These are phyloP conservation scores for Solanum hybrid DNA, from an alignment of 305 asterid genomes.

Conservation along the genomic window DNA sequence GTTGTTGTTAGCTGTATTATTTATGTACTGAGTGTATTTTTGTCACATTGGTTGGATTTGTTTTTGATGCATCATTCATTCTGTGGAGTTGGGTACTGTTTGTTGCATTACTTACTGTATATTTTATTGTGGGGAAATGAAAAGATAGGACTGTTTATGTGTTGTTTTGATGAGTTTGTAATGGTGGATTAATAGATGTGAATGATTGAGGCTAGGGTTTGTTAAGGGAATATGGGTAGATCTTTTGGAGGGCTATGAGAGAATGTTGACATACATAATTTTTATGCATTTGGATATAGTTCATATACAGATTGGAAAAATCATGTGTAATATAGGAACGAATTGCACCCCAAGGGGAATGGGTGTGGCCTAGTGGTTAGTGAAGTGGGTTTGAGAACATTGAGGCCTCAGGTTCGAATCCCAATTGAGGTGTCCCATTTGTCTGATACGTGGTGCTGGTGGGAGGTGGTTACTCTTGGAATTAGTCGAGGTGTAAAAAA, in stretches of 20 bases:
- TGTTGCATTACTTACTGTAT: neutral
- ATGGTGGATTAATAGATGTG: neutral
- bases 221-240: neutral
- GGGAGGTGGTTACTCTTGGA: neutral
- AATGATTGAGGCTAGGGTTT: neutral
- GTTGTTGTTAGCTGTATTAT: neutral
- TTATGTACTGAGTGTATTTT: neutral
- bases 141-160: neutral
- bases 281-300: neutral
- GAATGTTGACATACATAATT: neutral
- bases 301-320: neutral
- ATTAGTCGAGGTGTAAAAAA: neutral
- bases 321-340: neutral
- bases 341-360: neutral
- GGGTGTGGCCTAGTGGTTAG: neutral
- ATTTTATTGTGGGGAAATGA: neutral
- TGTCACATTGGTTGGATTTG: constrained; percentile 7
- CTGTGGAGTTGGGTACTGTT: neutral
- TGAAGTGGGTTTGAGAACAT: neutral
- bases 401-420: neutral
- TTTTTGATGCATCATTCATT: neutral
- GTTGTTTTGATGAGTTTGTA: neutral
- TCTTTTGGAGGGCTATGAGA: neutral
- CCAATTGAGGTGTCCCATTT: neutral
- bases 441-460: neutral